Evolutionary conservation across 306 rosid species (phyloP).

Genomic region (Vigna mungo): DNA sequence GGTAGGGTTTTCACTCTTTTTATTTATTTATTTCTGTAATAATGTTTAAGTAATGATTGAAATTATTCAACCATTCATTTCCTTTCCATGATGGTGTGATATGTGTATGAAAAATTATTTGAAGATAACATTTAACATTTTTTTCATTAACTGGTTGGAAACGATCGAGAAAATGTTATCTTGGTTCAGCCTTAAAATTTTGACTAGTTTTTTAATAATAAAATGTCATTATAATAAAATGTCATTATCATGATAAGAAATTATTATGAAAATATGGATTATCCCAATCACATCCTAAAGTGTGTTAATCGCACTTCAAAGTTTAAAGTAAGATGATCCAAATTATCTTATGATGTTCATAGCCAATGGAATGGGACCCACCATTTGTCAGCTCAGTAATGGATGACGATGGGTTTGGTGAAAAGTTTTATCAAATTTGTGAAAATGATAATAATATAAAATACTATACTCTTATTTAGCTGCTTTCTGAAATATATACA

Average conservation of each 20-base stretch:
- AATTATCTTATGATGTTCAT: neutral
- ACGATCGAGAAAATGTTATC: neutral
- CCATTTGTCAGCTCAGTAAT: neutral
- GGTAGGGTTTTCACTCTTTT: neutral
- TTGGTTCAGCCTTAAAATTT: neutral
- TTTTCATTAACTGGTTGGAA: neutral
- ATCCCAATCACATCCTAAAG: neutral
- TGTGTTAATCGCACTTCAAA: neutral
- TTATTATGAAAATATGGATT: neutral
- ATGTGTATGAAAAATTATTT: neutral
- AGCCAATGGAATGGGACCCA: neutral
- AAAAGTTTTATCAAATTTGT: too few species aligned
- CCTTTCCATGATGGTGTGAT: neutral
- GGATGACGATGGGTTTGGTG: neutral
- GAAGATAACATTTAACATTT: constrained; percentile 2
- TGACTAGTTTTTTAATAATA: neutral
- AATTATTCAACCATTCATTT: constrained; percentile 19
- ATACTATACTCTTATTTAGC: too few species aligned
- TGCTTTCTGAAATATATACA: too few species aligned
- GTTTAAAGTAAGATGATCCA: neutral
- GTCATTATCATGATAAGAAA: constrained; percentile 1
- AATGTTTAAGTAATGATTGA: neutral
- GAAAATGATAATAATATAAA: too few species aligned
- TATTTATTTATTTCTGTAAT: neutral
- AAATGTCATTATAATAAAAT: neutral